Percentiles rank a stretch among this genome's conserved stretches.
Conservation (phyloP, 345 rosid species). For the Eucalyptus lansdowneana region DNA sequence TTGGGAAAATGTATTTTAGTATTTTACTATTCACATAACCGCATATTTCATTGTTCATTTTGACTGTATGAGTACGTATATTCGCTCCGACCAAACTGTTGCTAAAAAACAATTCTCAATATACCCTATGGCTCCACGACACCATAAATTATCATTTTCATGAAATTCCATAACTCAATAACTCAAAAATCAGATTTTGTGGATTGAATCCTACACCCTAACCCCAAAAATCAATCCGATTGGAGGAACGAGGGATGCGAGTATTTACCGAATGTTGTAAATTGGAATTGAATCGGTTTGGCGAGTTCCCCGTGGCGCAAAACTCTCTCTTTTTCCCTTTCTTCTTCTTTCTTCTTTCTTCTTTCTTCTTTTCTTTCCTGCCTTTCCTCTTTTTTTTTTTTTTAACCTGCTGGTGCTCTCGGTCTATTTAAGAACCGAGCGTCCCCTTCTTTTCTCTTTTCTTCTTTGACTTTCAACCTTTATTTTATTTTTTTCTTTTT, state of each 20-base stretch:
- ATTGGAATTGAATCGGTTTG: too few relatives aligned
- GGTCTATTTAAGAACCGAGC: too few relatives aligned
- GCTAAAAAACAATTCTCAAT: neutral
- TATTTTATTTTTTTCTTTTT: too few relatives aligned
- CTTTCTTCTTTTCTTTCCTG: neutral
- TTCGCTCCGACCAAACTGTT: neutral
- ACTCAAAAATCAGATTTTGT: neutral
- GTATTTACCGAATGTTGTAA: rapidly evolving
- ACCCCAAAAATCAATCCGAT: neutral
- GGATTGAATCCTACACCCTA: neutral
- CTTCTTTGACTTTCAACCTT: too few relatives aligned
- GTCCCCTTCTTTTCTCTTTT: too few relatives aligned
- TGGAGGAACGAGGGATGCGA: neutral
- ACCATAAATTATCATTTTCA: neutral
- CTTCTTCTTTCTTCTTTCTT: too few relatives aligned
- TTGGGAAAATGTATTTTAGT: too few relatives aligned
- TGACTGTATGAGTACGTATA: neutral
- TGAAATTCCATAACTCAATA: neutral
- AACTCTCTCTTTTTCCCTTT: too few relatives aligned
- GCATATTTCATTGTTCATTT: neutral
- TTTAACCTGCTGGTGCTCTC: too few relatives aligned
- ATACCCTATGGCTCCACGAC: neutral
- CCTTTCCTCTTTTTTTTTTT: too few relatives aligned
- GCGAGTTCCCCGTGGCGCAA: rapidly evolving
- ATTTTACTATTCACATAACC: too few relatives aligned